Conservation (phyloP, 495 filamentous ascomycete genomes). For the Neurospora sp. region DNA sequence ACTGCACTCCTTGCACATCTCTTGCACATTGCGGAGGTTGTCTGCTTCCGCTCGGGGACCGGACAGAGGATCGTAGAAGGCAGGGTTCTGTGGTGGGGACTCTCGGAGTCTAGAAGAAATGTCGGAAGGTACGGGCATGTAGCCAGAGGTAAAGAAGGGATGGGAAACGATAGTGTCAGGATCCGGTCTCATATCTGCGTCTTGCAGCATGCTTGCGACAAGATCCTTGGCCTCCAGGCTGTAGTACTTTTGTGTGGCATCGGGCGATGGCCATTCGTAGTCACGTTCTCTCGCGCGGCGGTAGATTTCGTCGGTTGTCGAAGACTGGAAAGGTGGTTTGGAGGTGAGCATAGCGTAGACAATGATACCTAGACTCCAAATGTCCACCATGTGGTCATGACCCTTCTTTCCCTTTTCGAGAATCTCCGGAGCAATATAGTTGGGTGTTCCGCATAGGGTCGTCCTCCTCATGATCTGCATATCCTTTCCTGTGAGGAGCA, state of each 20-base stretch:
- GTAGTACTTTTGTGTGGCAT: conserved; percentile 39
- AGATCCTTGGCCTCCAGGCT: conserved; percentile 62
- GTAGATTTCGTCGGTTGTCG: conserved; percentile 80
- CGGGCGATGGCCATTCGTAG: conserved; percentile 64
- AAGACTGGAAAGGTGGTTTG: conserved; percentile 76
- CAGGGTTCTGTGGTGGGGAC: conserved; percentile 30
- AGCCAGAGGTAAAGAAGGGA: conserved; percentile 62
- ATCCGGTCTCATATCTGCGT: conserved; percentile 63
- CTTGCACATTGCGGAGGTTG: conserved; percentile 28
- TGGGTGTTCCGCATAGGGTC: conserved; percentile 93
- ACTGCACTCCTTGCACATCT: conserved; percentile 33
- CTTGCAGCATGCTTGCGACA: conserved; percentile 63
- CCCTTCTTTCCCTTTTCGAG: conserved; percentile 76
- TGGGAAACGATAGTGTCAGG: conserved; percentile 77
- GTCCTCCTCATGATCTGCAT: conserved; percentile 65
- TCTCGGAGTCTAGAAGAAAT: conserved; percentile 43
- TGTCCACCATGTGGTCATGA: conserved; percentile 83
- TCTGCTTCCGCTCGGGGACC: conserved; percentile 13
- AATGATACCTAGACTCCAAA: conserved; percentile 96
- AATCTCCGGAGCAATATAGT: conserved; percentile 97
- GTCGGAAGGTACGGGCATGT: conserved; percentile 41
- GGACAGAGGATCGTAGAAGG: conserved; percentile 27
- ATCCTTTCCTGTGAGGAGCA: conserved; percentile 78
- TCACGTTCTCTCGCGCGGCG: conserved; percentile 58
- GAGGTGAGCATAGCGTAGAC: conserved; percentile 90